Conservation (phyloP, 2,329 filamentous ascomycete genomes). For the Acarospora socialis region DNA sequence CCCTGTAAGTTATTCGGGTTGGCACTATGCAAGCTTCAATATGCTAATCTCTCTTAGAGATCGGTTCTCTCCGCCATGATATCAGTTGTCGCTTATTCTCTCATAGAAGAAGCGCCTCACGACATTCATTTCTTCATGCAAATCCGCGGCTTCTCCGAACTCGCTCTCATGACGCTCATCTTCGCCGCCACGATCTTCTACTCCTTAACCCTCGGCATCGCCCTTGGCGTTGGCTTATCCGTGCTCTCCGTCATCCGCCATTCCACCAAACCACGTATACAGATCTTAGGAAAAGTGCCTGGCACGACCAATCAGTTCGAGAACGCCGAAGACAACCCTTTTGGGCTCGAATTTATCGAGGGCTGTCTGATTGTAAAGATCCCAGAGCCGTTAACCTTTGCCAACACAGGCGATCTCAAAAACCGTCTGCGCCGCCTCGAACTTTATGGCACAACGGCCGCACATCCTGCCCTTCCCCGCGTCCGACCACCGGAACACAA, state of each 20-base stretch:
- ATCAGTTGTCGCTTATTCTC: constrained; percentile 81
- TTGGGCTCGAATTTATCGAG: constrained; percentile 73
- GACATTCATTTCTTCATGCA: constrained; percentile 80
- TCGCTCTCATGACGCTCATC: constrained; percentile 78
- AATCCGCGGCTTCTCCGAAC: constrained; percentile 74
- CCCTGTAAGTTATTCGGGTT: constrained; percentile 49
- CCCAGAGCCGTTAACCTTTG: constrained; percentile 88
- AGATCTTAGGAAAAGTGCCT: constrained; percentile 81
- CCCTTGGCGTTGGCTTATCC: constrained; percentile 81
- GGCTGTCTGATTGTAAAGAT: constrained; percentile 95
- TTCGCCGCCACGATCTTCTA: constrained; percentile 89
- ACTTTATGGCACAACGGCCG: constrained; percentile 70
- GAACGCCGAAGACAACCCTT: constrained; percentile 61
- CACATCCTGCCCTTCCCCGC: constrained; percentile 76
- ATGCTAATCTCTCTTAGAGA: constrained; percentile 46
- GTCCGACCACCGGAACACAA: constrained; percentile 68
- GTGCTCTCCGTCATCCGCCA: constrained; percentile 81
- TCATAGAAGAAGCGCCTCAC: constrained; percentile 89
- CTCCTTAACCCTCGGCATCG: constrained; percentile 84
- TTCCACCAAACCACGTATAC: constrained; percentile 81
- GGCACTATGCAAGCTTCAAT: constrained; percentile 6
- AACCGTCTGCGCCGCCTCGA: constrained; percentile 70
- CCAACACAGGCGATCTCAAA: constrained; percentile 88
- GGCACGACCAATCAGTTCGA: constrained; percentile 66
- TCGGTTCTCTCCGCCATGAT: constrained; percentile 89